phyloP scores from a whole-genome alignment of 1,139 yeast genomes.

The Lodderomyces parapsilosis region DNA sequence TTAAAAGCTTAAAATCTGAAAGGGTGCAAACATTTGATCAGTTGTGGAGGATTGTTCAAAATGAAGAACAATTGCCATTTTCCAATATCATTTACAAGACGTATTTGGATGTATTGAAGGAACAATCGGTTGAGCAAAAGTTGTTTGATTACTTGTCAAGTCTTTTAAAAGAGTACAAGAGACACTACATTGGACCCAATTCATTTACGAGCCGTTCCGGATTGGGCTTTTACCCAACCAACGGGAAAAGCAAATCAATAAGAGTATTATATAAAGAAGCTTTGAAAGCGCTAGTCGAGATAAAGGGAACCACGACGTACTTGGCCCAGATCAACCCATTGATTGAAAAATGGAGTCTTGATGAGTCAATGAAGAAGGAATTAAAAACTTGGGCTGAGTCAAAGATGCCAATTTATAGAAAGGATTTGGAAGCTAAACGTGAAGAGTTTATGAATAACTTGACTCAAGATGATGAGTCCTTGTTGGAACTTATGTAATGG shows the following conservation, averaged over 20 bases:
- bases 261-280: constrained; percentile 25
- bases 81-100: constrained; percentile 25
- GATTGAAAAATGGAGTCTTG: constrained; percentile 40
- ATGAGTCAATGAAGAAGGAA: constrained; percentile 25
- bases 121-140: constrained; percentile 19
- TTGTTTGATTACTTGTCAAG: constrained; percentile 24
- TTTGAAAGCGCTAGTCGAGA: constrained; percentile 27
- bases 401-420: constrained; percentile 22
- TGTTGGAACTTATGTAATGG: constrained; percentile 32
- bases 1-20: constrained; percentile 24
- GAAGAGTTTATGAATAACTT: constrained; percentile 28
- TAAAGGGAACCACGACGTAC: constrained; percentile 27
- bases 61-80: constrained; percentile 23
- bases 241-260: constrained; percentile 19
- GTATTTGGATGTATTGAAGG: constrained; percentile 23
- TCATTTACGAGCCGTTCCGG: constrained; percentile 14
- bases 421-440: constrained; percentile 27
- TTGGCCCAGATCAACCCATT: constrained; percentile 34
- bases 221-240: constrained; percentile 16
- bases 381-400: constrained; percentile 24
- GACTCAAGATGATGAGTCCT: constrained; percentile 30
- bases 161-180: constrained; percentile 22
- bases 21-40: constrained; percentile 29
- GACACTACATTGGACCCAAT: constrained; percentile 12
- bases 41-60: constrained; percentile 34